Base-by-base conservation (phyloP, 176 grass and related monocot species). In the Musa itinerans region DNA sequence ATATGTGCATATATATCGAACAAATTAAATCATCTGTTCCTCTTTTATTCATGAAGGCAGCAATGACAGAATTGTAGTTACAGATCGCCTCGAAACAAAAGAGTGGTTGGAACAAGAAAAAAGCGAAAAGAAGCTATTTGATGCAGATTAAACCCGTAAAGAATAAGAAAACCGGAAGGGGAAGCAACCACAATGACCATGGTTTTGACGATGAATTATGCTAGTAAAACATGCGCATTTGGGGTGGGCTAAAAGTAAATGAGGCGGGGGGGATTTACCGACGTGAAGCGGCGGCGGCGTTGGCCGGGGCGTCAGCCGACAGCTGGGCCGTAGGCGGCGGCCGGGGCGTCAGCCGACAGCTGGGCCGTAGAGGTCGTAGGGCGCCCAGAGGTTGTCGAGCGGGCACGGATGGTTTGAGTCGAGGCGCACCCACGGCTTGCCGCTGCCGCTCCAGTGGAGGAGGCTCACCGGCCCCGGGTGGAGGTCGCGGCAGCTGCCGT, bases 391-490 rank as follows among this genome's bases (percentile, higher is more conserved):
- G 74, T 89, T 80, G 52, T 96, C 92, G 43, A 96, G 86, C 7
- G 92, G 89, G 83, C 92, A 96, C 54, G 92, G 89, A 9, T 87
- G 80, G 24, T 80, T 85, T n/a, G 87, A 86, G 76, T 75, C 85
- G 0, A 96, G 78, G 65, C 92, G 79, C 24, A 83, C 89, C 92
- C 92, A 96, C 4, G 92, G 92, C 76, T 96, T 96, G 73, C 92
- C 92, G 71, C 87, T 89, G 9, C 92, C 92, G 53, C 89, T 92
- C 92, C 92, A 96, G 87, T 96, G 92, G 77, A 96, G 85, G 54
- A 96, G 82, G 86, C 92, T 96, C 24, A 96, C 92, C 34, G 92
- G 87, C 1, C 92, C 92, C 23, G 92, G 81, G 72, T 96, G 92
- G 49, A 96, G 80, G 81, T 96, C 92, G 65, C 92, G 87, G 79